Percentiles rank a stretch among this genome's conserved stretches.
These are phyloP conservation scores for Neurospora sp. DNA, from an alignment of 495 filamentous ascomycete species.

Conservation along the genomic window DNA sequence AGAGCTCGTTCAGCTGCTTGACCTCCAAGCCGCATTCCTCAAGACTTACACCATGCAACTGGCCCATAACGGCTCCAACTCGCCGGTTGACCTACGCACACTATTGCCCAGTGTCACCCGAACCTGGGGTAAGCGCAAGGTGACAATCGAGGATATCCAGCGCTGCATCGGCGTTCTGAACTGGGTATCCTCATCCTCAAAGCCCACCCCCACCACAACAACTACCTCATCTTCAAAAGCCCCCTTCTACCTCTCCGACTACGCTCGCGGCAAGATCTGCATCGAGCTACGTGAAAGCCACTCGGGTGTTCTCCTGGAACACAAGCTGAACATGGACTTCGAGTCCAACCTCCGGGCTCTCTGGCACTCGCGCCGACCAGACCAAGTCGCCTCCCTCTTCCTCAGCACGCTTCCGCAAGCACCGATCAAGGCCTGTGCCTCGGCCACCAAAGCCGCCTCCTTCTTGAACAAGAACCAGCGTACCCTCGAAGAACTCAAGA, in stretches of 20 bases:
- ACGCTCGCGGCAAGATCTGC: conserved; percentile 42
- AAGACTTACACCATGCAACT: conserved; percentile 48
- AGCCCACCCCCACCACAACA: conserved; percentile 1
- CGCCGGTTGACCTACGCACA: conserved; percentile 47
- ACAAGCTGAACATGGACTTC: conserved; percentile 45
- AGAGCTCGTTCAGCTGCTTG: conserved; percentile 46
- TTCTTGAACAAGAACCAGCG: conserved; percentile 47
- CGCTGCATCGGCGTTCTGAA: conserved; percentile 44
- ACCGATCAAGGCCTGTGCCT: conserved; percentile 38
- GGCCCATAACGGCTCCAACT: conserved; percentile 53
- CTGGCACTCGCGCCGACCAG: conserved; percentile 30
- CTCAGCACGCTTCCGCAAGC: conserved; percentile 44
- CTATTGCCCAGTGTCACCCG: conserved; percentile 46
- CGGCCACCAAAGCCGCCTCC: conserved; percentile 32
- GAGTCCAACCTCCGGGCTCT: conserved; percentile 34
- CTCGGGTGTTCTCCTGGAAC: conserved; percentile 43
- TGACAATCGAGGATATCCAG: conserved; percentile 50
- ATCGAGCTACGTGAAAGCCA: conserved; percentile 26
- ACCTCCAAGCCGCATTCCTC: conserved; percentile 48
- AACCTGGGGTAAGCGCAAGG: conserved; percentile 51
- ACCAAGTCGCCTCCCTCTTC: conserved; percentile 29
- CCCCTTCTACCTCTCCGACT: conserved; percentile 48
- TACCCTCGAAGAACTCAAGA: conserved; percentile 51
- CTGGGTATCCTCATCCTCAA: conserved; percentile 5
- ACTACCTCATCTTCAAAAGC: conserved; percentile 5